Evolutionary conservation across 306 rosid species (phyloP), one percentile per base, ranked within the genome.

Genomic region (Glycyrrhiza uralensis): DNA sequence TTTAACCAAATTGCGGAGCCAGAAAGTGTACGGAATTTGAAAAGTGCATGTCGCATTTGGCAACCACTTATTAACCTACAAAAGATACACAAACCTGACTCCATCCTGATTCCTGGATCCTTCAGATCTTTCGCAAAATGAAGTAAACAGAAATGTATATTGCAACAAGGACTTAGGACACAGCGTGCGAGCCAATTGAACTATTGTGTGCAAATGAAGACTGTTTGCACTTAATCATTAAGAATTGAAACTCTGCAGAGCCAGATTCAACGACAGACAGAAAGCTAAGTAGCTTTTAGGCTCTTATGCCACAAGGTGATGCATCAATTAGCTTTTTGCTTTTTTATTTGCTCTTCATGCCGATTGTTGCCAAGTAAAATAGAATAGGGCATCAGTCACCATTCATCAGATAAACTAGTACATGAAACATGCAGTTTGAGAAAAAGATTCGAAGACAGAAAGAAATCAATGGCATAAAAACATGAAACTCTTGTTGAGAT

Each of bases 41-140:
- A 2, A 33, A 44, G 45, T 52, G 52, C 63, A 54, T 5, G 19
- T 51, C 23, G 52, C 55, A 75, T 50, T 60, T 45, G 56, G 62
- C 18, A 67, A 24, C 4, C 70, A 76, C 70, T 58, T 57, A 24
- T 58, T 57, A 24, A 7, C 41, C 66, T 17, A 78, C 33, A 36
- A 29, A 10, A 3, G 30, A 32, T 13, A 17, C 9, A 35, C 24
- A 64, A 65, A 32, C 35, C 38, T 7, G 15, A 46, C 12, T 29
- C 46, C 33, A 50, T 60, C 28, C 76, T 26, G 3, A 17, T 28
- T 36, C 2, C 47, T 30, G 59, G 59, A 56, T 66, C 57, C 41
- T 39, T 39, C 22, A 22, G 26, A 63, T 68, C 22, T 72, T 66
- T 2, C 0, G 2, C 32, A 22, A 61, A 61, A 50, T 67, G 68